Conservation (phyloP, 2,329 filamentous ascomycete species). For the Teratosphaeria destructans region DNA sequence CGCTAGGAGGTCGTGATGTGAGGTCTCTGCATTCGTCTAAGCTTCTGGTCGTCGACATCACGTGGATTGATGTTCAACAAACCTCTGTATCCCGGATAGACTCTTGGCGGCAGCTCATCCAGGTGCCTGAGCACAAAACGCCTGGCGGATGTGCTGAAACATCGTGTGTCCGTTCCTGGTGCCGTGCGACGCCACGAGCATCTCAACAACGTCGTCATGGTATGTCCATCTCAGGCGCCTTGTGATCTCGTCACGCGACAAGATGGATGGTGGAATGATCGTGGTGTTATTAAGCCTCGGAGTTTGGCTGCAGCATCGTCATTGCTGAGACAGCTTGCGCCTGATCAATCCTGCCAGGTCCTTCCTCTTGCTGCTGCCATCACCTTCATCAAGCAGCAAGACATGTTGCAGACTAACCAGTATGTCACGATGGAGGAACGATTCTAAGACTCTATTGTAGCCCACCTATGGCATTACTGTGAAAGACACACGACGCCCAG, state of each 20-base stretch:
- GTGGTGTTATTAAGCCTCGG: background rate
- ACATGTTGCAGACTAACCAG: background rate
- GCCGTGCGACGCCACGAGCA: background rate
- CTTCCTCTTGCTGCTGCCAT: background rate
- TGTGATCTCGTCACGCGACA: background rate
- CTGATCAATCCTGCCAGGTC: slow-evolving; percentile 2
- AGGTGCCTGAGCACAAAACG: slow-evolving; percentile 43
- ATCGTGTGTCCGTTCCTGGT: slow-evolving; percentile 16
- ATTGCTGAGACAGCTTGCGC: background rate
- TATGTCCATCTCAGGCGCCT: slow-evolving; percentile 1
- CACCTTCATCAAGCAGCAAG: background rate
- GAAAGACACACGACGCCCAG: slow-evolving; percentile 6
- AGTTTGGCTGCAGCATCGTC: background rate
- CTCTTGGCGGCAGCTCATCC: slow-evolving; percentile 42
- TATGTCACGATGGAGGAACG: background rate
- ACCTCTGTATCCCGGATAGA: slow-evolving; percentile 55
- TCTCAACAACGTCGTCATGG: background rate
- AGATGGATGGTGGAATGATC: background rate
- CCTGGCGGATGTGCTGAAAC: slow-evolving; percentile 41
- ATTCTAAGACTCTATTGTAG: background rate
- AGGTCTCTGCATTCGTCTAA: slow-evolving; percentile 38
- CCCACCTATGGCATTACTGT: background rate
- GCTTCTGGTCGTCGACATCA: slow-evolving; percentile 52
- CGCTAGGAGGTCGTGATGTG: slow-evolving; percentile 50
- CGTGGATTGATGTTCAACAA: slow-evolving; percentile 40